Evolutionary conservation across 345 rosid genomes (phyloP).

Genomic region (Rhizophora apiculata): DNA sequence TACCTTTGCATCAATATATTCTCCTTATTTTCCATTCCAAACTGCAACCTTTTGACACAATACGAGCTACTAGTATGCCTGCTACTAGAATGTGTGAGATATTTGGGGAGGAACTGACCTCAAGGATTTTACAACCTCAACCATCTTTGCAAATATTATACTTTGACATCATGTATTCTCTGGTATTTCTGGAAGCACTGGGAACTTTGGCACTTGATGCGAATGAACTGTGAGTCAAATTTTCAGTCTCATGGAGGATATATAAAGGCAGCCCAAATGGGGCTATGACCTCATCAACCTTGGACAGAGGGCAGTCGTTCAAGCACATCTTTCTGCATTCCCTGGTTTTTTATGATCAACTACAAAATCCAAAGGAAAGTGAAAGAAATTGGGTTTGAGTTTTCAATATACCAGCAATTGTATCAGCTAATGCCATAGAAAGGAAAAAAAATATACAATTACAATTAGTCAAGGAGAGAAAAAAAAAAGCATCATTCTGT

Average conservation of each 20-base stretch:
- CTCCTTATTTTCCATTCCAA: constrained; percentile 61
- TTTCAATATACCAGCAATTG: background rate
- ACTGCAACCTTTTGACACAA: constrained; percentile 5
- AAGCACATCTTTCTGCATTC: constrained; percentile 97
- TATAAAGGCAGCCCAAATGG: constrained; percentile 34
- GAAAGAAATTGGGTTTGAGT: background rate
- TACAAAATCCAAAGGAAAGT: constrained; percentile 1
- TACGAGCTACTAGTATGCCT: constrained; percentile 12
- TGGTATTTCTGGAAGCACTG: constrained; percentile 16
- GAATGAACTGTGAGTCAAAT: constrained; percentile 12
- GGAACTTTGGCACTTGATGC: constrained; percentile 17
- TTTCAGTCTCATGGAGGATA: constrained; percentile 23
- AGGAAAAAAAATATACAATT: too few relatives aligned
- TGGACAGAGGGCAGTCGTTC: constrained; percentile 34
- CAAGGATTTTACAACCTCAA: constrained; percentile 24
- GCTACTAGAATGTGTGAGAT: constrained; percentile 10
- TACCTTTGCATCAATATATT: constrained; percentile 63
- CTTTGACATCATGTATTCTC: constrained; percentile 30
- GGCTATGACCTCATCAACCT: constrained; percentile 29
- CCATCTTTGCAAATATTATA: constrained; percentile 56
- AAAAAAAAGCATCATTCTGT: too few relatives aligned
- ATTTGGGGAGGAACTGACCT: constrained; percentile 7
- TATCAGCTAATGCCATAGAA: background rate
- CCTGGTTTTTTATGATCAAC: constrained; percentile 34
- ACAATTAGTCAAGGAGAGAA: background rate